A percentile compares a stretch with the other conserved stretches of the same genome.
These are phyloP conservation scores for Cenchrus fungigraminus DNA, from an alignment of 176 grass and related monocot species.

Conservation along the genomic window DNA sequence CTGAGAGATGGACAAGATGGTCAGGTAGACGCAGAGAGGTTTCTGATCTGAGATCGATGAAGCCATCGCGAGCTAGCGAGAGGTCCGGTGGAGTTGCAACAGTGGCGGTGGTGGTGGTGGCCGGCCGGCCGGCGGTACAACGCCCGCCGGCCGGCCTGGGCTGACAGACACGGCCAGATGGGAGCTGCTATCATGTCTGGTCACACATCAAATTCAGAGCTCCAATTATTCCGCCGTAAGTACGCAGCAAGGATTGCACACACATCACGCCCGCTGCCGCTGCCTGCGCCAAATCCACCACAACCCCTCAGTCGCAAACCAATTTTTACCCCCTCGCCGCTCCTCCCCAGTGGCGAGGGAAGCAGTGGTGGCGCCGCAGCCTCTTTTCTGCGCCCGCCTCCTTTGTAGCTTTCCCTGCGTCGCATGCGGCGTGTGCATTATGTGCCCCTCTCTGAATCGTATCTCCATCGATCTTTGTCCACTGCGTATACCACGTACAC, in stretches of 20 bases:
- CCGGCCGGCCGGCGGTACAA: constrained; percentile 13
- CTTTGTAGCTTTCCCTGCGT: constrained; percentile 22
- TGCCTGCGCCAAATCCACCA: too few species aligned
- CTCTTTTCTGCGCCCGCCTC: not conserved
- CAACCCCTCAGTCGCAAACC: too few species aligned
- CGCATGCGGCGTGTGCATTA: not conserved
- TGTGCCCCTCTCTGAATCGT: not conserved
- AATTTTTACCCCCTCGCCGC: not conserved
- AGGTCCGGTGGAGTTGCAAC: not conserved
- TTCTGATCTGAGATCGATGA: not conserved
- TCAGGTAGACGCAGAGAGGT: not conserved
- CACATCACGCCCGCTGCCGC: not conserved
- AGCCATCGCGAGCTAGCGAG: not conserved
- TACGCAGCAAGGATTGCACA: constrained; percentile 25
- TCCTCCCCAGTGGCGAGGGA: too few species aligned
- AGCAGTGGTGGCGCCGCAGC: too few species aligned
- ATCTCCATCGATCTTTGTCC: not conserved
- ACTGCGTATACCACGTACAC: not conserved
- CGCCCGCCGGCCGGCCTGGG: not conserved
- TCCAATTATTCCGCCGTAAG: constrained; percentile 40
- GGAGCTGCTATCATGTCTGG: constrained; percentile 36
- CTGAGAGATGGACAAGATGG: not conserved
- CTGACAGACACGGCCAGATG: constrained; percentile 19
- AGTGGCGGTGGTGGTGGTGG: not conserved
- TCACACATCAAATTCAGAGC: constrained; percentile 45